These are phyloP conservation scores for Euphrasia confusa DNA, from an alignment of 257 asterid species.

Conservation along the genomic window DNA sequence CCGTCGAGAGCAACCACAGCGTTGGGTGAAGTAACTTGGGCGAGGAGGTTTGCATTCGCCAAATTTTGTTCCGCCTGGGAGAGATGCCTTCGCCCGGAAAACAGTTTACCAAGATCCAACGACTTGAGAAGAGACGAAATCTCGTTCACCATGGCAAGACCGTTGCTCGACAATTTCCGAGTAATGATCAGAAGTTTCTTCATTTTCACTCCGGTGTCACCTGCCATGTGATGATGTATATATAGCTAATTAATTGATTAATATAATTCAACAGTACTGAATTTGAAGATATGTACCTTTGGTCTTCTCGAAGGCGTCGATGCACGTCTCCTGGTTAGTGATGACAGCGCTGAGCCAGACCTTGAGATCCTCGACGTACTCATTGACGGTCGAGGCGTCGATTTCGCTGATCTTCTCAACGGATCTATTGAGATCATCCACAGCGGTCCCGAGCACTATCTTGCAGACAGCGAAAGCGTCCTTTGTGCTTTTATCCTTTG, in stretches of 20 bases:
- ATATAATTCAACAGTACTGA: too few species aligned
- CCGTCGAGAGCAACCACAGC: constrained; percentile 63
- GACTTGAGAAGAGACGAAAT: constrained; percentile 22
- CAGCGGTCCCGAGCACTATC: constrained; percentile 38
- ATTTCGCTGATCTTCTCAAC: constrained; percentile 24
- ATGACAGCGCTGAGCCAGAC: constrained; percentile 67
- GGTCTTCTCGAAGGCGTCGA: constrained; percentile 64
- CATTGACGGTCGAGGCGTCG: constrained; percentile 19
- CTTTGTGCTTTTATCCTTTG: constrained; percentile 43
- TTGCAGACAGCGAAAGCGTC: constrained; percentile 46
- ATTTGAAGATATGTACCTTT: constrained; percentile 23
- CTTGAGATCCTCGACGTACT: constrained; percentile 36
- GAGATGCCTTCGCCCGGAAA: constrained; percentile 29
- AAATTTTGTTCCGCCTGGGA: neutral
- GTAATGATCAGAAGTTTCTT: constrained; percentile 35
- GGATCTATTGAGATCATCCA: constrained; percentile 52
- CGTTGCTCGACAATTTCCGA: constrained; percentile 51
- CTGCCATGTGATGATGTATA: neutral
- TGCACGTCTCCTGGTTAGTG: constrained; percentile 61
- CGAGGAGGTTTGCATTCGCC: neutral
- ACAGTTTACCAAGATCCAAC: constrained; percentile 17
- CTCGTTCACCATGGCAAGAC: constrained; percentile 46
- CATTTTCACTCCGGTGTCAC: constrained; percentile 60
- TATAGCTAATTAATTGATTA: too few species aligned
- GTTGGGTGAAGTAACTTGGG: neutral